Base-by-base conservation (phyloP, 2,329 filamentous ascomycete species). In the Fusarium tricinctum region DNA sequence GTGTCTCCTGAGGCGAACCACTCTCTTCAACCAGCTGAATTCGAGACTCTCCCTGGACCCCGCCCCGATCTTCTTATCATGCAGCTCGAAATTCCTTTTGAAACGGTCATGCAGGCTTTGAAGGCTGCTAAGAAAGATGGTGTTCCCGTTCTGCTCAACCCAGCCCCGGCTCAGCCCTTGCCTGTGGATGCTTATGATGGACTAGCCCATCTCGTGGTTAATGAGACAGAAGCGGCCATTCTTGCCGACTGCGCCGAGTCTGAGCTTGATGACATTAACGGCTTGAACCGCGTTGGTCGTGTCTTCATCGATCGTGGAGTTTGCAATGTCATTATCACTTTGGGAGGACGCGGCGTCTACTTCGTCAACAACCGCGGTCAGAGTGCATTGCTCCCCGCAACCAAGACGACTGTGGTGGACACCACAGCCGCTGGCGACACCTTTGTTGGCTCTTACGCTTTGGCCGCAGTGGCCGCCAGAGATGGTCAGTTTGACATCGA, bases 381-480 rank as follows among this genome's bases (percentile, higher is more conserved):
- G 43, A 82, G 81, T 52, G 84, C 82, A 2, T 74, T 89, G 68
- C 79, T 94, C 6, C 78, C 81, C 4, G 93, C 92, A 0, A 84
- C 87, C 65, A 91, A 91, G 78, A 91, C 93, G 6, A 80, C 78
- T 20, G 95, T 98, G 3, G 88, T 97, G 6, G 95, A 98, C 78
- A 98, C 95, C 2, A 98, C 95, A 9, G 95, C 92, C 3, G 96
- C 96, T 7, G 95, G 95, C 0, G 95, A 98, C 78, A 97, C 95
- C 0, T 97, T 97, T 80, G 92, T 97, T 7, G 95, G 96, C 3
- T 91, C 89, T 22, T 97, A 97, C 77, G 92, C 93, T 4, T 87
- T 96, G 26, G 87, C 89, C 58, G 86, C 91, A 30, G 92, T 92
- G 39, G 84, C 76, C 52, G 76, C 75, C n/a, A 70, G 68, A 35